Evolutionary conservation across 371 early-diverging fungal genomes (phyloP), one percentile per base, ranked within the genome.

Genomic region (Edhazardia aedis): DNA sequence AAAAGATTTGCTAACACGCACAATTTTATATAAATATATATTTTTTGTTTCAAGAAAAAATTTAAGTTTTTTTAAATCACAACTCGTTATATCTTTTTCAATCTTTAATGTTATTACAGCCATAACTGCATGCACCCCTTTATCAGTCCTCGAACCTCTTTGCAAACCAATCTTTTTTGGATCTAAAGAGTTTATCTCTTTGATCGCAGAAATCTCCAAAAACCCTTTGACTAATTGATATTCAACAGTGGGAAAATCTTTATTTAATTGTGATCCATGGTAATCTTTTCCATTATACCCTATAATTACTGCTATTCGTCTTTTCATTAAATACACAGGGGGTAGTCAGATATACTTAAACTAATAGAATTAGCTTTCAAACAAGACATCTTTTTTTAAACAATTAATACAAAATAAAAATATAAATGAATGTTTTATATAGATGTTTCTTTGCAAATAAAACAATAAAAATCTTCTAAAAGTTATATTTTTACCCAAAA

Each of bases 41-140:
- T 76, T 36, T 83, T 77, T 40, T 84, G 84, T 61, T 83, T 80
- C 24, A 70, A 80, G 0, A 84, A 86, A 47, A 86, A 68, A 12
- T 70, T 43, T 24, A 58, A 59, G 70, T 86, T 88, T 63, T 85
- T 70, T 24, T 21, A 65, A 21, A 6, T 53, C 14, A 18, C 46
- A 47, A 11, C 47, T 18, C 3, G 50, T 47, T 14, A 51, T 38
- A 11, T 36, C 38, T 1, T n/a, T 12, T 19, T 56, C 59, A 55
- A 76, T 70, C 73, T 94, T 94, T 28, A 83, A 62, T 0, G 85
- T 81, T 21, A 88, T 79, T 0, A 95, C 79, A 54, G 90, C 85
- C 26, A 91, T 86, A 23, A 84, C 85, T 22, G 99, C 96, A 67
- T 90, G 91, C 0, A 98, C 99, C 11, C 99, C 99, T 72, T 94